phyloP scores from a whole-genome alignment of 768 basidiomycete genomes.

The Kwoniella shandongensis region DNA sequence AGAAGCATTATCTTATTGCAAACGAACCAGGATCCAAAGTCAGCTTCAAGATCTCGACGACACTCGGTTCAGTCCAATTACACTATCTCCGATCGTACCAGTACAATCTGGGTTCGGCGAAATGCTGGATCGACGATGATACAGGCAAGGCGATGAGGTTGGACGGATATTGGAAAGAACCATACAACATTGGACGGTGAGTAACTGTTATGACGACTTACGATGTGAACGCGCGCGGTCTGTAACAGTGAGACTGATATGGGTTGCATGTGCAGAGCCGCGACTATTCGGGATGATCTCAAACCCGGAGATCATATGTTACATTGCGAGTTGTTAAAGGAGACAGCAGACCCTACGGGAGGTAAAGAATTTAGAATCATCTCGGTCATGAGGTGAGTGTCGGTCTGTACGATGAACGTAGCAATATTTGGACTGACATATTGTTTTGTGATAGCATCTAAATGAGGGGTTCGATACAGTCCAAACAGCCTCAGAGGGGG shows the following conservation, averaged over 20 bases:
- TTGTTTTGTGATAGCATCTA: too few relatives aligned
- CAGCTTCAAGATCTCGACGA: slow-evolving; percentile 36
- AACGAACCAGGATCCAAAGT: slow-evolving; percentile 42
- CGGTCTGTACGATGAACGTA: too few relatives aligned
- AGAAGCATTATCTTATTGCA: slow-evolving; percentile 41
- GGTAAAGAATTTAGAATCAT: slow-evolving; percentile 49
- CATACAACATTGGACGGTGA: slow-evolving; percentile 38
- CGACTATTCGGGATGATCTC: slow-evolving; percentile 24
- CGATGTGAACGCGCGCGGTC: too few relatives aligned
- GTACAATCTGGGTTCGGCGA: slow-evolving; percentile 38
- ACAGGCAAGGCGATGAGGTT: slow-evolving; percentile 17
- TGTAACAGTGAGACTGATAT: too few relatives aligned
- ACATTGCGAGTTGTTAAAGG: slow-evolving; percentile 41
- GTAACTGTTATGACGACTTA: too few relatives aligned
- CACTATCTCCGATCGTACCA: slow-evolving; percentile 39
- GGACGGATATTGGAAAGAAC: slow-evolving; percentile 42
- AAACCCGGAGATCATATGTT: slow-evolving; percentile 38
- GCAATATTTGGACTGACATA: too few relatives aligned
- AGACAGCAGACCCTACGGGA: slow-evolving; percentile 44
- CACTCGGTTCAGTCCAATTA: slow-evolving; percentile 37
- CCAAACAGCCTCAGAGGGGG: too few relatives aligned
- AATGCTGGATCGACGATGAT: slow-evolving; percentile 49
- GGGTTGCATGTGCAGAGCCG: slow-evolving; percentile 3
- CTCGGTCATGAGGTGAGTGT: slow-evolving; percentile 47
- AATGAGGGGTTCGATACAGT: too few relatives aligned